Evolutionary conservation across 495 filamentous ascomycete species (phyloP).

Genomic region (Extremus antarcticus): DNA sequence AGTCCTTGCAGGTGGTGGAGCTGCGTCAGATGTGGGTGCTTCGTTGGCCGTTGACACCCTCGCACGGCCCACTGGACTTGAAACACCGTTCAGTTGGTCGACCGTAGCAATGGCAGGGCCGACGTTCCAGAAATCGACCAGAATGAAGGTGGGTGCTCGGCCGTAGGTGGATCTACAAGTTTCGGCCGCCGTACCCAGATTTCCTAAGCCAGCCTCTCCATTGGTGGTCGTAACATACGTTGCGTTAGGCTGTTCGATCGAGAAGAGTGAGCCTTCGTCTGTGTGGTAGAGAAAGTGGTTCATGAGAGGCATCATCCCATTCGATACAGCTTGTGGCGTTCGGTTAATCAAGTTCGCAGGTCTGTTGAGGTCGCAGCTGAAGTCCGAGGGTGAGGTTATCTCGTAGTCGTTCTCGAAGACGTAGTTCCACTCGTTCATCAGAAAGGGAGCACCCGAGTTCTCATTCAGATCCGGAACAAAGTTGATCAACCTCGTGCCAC

Average conservation of each 20-base stretch:
- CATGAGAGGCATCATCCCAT: constrained; percentile 29
- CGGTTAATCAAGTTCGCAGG: constrained; percentile 18
- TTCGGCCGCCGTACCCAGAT: constrained; percentile 17
- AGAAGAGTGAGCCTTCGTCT: constrained; percentile 19
- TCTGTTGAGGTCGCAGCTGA: constrained; percentile 25
- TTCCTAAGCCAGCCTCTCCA: constrained; percentile 18
- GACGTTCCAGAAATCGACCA: constrained; percentile 31
- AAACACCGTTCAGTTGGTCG: constrained; percentile 28
- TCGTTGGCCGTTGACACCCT: background rate
- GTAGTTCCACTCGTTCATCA: constrained; percentile 32
- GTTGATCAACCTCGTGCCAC: constrained; percentile 28
- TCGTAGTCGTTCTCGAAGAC: constrained; percentile 33
- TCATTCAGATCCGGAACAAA: constrained; percentile 25
- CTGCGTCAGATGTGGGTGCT: background rate
- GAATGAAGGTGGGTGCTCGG: constrained; percentile 22
- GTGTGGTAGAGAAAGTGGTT: constrained; percentile 31
- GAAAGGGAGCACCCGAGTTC: constrained; percentile 24
- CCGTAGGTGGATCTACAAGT: constrained; percentile 24
- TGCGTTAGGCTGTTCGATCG: constrained; percentile 19
- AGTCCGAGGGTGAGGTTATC: constrained; percentile 21
- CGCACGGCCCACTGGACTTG: constrained; percentile 15
- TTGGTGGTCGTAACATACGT: constrained; percentile 15
- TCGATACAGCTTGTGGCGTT: constrained; percentile 16
- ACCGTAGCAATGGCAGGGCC: constrained; percentile 27
- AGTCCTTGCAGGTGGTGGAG: background rate